Percentiles rank a stretch among this genome's conserved stretches.
Conservation (phyloP, 78 protist genomes). For the Dictyostelium citrinum region DNA sequence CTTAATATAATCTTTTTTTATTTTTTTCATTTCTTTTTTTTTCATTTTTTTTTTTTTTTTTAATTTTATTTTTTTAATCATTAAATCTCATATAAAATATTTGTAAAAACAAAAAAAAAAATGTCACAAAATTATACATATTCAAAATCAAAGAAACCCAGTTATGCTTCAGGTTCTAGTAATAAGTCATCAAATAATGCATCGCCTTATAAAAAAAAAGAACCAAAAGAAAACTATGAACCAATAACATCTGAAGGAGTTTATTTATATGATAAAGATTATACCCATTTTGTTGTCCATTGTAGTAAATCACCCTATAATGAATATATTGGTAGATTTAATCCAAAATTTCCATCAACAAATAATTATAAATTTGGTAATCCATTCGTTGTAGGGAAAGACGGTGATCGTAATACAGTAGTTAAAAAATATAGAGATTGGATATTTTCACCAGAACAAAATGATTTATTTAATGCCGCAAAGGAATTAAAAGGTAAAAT, state of each 20-base stretch:
- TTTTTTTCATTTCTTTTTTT: no score
- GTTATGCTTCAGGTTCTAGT: neutral
- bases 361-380: conserved; percentile 45
- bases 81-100: no score
- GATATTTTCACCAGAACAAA: conserved; percentile 54
- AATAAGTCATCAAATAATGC: conserved; percentile 1
- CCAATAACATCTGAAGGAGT: conserved; percentile 17
- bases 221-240: conserved; percentile 2
- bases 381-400: conserved; percentile 39
- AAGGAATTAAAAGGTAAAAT: conserved; percentile 70
- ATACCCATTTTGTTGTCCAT: conserved; percentile 41
- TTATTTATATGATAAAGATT: conserved; percentile 47
- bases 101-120: neutral
- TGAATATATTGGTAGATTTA: conserved; percentile 54
- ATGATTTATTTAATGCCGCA: conserved; percentile 22
- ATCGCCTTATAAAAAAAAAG: neutral
- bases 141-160: neutral
- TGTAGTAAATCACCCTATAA: conserved; percentile 5
- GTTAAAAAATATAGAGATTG: conserved; percentile 57
- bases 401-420: conserved; percentile 49
- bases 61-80: no score
- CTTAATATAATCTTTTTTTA: no score
- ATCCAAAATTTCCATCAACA: neutral
- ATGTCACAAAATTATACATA: neutral
- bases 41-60: no score